Evolutionary conservation across 108 stramenopile species (phyloP), one percentile per base, ranked within the genome.

Genomic region (Cyclostephanos invisitatus): DNA sequence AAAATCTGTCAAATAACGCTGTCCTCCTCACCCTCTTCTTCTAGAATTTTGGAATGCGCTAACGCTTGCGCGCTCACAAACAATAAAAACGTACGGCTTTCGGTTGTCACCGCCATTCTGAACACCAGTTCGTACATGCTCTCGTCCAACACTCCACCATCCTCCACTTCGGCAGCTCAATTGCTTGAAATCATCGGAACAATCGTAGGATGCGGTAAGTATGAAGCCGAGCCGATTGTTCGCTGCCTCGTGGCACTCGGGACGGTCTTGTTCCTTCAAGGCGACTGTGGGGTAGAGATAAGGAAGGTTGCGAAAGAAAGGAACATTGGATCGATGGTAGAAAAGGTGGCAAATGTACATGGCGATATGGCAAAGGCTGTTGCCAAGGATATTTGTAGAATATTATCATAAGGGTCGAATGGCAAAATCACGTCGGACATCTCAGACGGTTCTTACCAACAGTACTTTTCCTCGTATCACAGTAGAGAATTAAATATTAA

Each of bases 41-140:
- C 71, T 35, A 70, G 64, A 49, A 82, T 87, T 40, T 40, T 90
- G 47, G 74, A 72, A 17, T 89, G 87, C 57, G 80, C 81, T 67
- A 76, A 82, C 29, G 56, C 36, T 11, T 87, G 80, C 62, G 70
- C 80, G 12, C 14, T 64, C 0, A 89, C 91, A 5, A 58, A 29
- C 18, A 92, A 95, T 78, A 95, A 95, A 64, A 92, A 91, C 60
- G 80, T 95, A 51, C 82, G 94, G 22, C 72, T 91, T 64, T 85
- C 94, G 1, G 85, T 91, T 11, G 88, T 87, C 18, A 95, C 94
- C 15, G 72, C 85, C 5, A 55, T 92, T 28, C 84, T 91, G 67
- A 95, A 95, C 66, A 74, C 84, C 12, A 73, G 75, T 62, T 90
- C 80, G 29, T 89, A 84, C 75, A 62, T 92, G 80, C 40, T 69